Conservation (phyloP, 495 filamentous ascomycete species). For the Podospora appendiculata region DNA sequence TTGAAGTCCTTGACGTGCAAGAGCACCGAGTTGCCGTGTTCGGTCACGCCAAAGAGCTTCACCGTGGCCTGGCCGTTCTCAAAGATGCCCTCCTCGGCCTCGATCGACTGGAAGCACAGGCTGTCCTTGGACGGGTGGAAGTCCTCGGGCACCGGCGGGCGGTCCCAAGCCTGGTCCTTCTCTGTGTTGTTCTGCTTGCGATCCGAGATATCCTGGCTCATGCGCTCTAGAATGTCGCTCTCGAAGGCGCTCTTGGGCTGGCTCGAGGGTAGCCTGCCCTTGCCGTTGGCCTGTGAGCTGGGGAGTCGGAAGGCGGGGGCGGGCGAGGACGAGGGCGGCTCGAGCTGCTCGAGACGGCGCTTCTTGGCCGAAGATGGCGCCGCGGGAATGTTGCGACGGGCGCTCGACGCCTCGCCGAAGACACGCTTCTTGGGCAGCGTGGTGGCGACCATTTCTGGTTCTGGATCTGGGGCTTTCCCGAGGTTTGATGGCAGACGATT, state of each 20-base stretch:
- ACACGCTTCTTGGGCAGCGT: conserved; percentile 47
- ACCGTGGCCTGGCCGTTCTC: conserved; percentile 64
- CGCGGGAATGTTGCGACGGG: conserved; percentile 36
- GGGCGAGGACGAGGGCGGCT: conserved; percentile 22
- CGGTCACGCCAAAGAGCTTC: conserved; percentile 96
- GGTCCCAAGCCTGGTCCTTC: conserved; percentile 89
- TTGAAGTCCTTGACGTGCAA: conserved; percentile 93
- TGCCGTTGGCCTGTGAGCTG: conserved; percentile 50
- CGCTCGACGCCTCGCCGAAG: conserved; percentile 41
- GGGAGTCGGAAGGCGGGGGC: conserved; percentile 47
- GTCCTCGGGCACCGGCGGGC: conserved; percentile 58
- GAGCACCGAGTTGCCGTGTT: conserved; percentile 85
- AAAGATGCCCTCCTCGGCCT: conserved; percentile 81
- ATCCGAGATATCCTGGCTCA: conserved; percentile 83
- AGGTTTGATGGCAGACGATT: neutral
- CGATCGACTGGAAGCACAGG: conserved; percentile 90
- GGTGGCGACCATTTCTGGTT: conserved; percentile 13
- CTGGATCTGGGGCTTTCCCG: neutral
- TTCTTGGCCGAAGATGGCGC: conserved; percentile 52
- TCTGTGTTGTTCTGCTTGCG: conserved; percentile 81
- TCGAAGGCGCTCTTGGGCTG: conserved; percentile 92
- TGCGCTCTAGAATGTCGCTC: conserved; percentile 84
- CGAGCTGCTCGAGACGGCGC: conserved; percentile 58
- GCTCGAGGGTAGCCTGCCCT: conserved; percentile 61
- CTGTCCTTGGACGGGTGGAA: conserved; percentile 66